phyloP scores from a whole-genome alignment of 805 yeast species.

The Candida lessepsii region DNA sequence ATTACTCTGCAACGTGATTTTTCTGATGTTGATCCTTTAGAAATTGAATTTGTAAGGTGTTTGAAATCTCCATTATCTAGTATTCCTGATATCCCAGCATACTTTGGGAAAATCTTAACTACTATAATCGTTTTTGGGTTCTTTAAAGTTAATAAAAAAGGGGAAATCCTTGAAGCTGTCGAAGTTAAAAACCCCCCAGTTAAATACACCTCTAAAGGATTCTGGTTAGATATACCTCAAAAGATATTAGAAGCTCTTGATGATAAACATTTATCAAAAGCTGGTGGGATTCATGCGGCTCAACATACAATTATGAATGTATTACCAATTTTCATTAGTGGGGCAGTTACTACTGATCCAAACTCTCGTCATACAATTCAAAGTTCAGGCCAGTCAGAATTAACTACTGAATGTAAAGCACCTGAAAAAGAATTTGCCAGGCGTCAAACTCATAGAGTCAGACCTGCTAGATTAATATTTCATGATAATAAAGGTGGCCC shows the following conservation, averaged over 20 bases:
- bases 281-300: conserved; percentile 96
- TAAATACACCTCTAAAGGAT: conserved; percentile 65
- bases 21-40: conserved; percentile 87
- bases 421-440: conserved; percentile 93
- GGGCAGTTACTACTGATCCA: conserved; percentile 54
- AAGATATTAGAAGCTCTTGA: conserved; percentile 58
- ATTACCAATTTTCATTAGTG: conserved; percentile 68
- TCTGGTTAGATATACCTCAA: conserved; percentile 87
- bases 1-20: conserved; percentile 86
- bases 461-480: conserved; percentile 87
- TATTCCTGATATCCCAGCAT: conserved; percentile 52
- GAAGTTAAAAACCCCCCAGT: conserved; percentile 91
- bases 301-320: conserved; percentile 85
- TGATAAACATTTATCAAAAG: conserved; percentile 59
- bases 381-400: conserved; percentile 49
- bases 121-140: conserved; percentile 87
- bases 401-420: conserved; percentile 93
- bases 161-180: conserved; percentile 86
- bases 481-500: conserved; percentile 82
- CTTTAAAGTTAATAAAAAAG: conserved; percentile 76
- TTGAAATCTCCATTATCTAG: conserved; percentile 28
- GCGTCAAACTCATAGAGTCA: conserved; percentile 62
- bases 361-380: conserved; percentile 27
- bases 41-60: conserved; percentile 63
- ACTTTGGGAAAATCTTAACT: conserved; percentile 70